Evolutionary conservation across 2,329 filamentous ascomycete species (phyloP), one percentile per base, ranked within the genome.

Genomic region (Pezicula carpinea): DNA sequence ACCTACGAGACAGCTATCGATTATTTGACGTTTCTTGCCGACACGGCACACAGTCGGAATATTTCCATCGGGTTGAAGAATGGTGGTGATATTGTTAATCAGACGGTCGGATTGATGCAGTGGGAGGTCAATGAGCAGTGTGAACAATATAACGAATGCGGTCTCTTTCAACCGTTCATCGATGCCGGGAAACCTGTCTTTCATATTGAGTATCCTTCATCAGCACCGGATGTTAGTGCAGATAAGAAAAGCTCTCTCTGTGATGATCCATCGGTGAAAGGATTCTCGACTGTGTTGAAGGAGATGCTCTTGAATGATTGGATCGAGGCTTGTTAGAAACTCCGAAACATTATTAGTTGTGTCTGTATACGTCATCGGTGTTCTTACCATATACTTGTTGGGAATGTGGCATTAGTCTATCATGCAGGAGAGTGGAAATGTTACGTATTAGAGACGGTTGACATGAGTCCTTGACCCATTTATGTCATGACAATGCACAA

Each of bases 111-210:
- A 21, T 64, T 74, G 6, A 76, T 84, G 45, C 71, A 84, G 58
- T 88, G 83, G 66, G 75, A 72, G 8, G 81, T 88, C 55, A 85
- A 86, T 63, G 84, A 88, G 69, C 76, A 86, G 65, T 87, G 84
- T 60, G 72, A 74, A n/a, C 56, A 82, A 60, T 78, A 77, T 55
- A 51, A 65, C 6, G 82, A 87, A 61, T 86, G 83, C 59, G 66
- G 68, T 32, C 72, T 65, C 2, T 86, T 80, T 60, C 63, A 67
- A 2, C 64, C 73, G 5, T 87, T 87, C 58, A 74, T 82, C 47
- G 55, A 72, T 6, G 75, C 73, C 6, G 69, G 71, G 32, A 86
- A 87, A 63, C 82, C 83, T 2, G 83, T 87, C 29, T 86, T 87
- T 62, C 78, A 86, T 60, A 84, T 87, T 52, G 84, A 87, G 66